Evolutionary conservation across 306 rosid species (phyloP).

Genomic region (Gastrolobium villosum): DNA sequence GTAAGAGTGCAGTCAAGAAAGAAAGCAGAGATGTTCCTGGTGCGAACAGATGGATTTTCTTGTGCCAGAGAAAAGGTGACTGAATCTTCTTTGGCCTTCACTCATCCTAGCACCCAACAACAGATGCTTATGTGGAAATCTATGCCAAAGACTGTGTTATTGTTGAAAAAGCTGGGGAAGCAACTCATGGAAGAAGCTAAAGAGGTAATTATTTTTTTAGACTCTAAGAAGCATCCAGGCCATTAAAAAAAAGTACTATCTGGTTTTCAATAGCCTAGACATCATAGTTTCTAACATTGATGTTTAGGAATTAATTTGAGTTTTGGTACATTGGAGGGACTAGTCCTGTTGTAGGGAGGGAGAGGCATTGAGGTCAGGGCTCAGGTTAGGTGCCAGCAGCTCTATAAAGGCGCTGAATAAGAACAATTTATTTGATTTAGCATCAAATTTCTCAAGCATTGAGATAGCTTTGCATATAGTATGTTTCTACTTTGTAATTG

Average conservation of each 20-base stretch:
- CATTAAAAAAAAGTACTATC: conserved; percentile 4
- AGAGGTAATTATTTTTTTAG: conserved; percentile 64
- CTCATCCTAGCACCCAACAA: conserved; percentile 98
- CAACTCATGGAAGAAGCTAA: conserved; percentile 98
- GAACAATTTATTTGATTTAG: conserved; percentile 10
- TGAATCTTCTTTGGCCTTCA: conserved; percentile 95
- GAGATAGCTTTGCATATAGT: conserved; percentile 3
- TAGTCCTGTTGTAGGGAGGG: conserved; percentile 33
- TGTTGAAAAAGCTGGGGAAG: conserved; percentile 90
- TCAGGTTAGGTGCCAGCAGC: conserved; percentile 18
- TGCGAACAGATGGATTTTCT: conserved; percentile 94
- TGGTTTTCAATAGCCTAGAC: conserved; percentile 29
- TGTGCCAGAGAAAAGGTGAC: conserved; percentile 95
- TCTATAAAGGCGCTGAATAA: not conserved
- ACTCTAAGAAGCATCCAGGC: conserved; percentile 26
- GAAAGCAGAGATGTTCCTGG: conserved; percentile 98
- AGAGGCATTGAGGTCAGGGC: conserved; percentile 30
- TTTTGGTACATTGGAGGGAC: conserved; percentile 28
- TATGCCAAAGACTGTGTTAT: conserved; percentile 86
- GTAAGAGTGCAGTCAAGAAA: conserved; percentile 97
- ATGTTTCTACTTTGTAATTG: not conserved
- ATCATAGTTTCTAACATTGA: conserved; percentile 35
- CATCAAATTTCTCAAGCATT: conserved; percentile 21
- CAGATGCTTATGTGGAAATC: conserved; percentile 99
- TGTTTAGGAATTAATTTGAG: conserved; percentile 16